phyloP scores from a whole-genome alignment of 2,329 filamentous ascomycete species.

The Cladobotryum protrusum region DNA sequence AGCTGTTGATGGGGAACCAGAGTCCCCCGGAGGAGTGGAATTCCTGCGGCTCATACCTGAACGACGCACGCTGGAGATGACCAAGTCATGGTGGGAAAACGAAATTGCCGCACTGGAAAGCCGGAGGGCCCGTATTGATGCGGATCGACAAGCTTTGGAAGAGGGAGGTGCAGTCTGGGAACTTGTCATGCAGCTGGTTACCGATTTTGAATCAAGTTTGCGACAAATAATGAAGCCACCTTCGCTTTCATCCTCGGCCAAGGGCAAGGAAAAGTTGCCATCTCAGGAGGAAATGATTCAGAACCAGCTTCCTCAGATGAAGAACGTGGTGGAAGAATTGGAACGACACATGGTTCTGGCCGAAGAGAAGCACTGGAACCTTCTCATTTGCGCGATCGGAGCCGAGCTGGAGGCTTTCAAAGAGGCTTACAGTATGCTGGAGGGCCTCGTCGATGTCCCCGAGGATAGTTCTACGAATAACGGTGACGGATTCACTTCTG shows the following conservation, averaged over 20 bases:
- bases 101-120: conserved; percentile 52
- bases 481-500: conserved; percentile 9
- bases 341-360: conserved; percentile 48
- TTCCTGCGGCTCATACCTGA: conserved; percentile 58
- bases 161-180: conserved; percentile 64
- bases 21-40: conserved; percentile 38
- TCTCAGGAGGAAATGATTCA: conserved; percentile 35
- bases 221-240: conserved; percentile 44
- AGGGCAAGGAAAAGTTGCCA: conserved; percentile 25
- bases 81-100: conserved; percentile 62
- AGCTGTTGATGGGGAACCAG: conserved; percentile 13
- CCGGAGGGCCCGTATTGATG: conserved; percentile 50
- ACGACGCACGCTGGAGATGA: conserved; percentile 63
- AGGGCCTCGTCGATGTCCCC: conserved; percentile 11
- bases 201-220: conserved; percentile 59
- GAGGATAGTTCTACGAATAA: neutral
- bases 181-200: conserved; percentile 52
- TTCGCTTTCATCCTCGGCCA: conserved; percentile 14
- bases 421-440: conserved; percentile 53
- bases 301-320: conserved; percentile 50
- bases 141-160: conserved; percentile 59
- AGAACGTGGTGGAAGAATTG: conserved; percentile 48
- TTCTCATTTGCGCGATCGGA: conserved; percentile 68
- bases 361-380: conserved; percentile 61
- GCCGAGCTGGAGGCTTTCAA: conserved; percentile 64